Conservation (phyloP, 2,329 filamentous ascomycete genomes). For the Alternaria viburni region DNA sequence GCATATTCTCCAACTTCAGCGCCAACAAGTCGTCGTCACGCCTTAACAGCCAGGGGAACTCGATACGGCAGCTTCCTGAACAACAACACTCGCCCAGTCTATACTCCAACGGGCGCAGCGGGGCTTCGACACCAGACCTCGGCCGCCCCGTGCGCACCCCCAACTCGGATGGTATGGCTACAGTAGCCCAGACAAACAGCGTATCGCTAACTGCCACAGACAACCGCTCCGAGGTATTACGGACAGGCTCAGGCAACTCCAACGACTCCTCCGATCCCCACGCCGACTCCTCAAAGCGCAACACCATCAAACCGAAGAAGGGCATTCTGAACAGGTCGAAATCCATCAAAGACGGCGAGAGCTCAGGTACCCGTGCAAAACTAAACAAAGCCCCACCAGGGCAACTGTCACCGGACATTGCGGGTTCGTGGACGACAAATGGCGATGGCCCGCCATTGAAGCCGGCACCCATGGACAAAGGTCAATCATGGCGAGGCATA, state of each 20-base stretch:
- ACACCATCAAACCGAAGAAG: conserved; percentile 41
- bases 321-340: conserved; percentile 50
- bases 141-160: conserved; percentile 47
- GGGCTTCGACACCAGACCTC: conserved; percentile 58
- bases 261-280: conserved; percentile 29
- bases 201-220: conserved; percentile 27
- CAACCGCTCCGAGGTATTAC: conserved; percentile 39
- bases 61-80: conserved; percentile 43
- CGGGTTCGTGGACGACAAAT: conserved; percentile 38
- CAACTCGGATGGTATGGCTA: conserved; percentile 42
- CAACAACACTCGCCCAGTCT: conserved; percentile 37
- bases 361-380: conserved; percentile 30
- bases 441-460: conserved; percentile 58
- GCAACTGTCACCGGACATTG: conserved; percentile 38
- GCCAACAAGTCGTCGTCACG: conserved; percentile 56
- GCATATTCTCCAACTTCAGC: conserved; percentile 57
- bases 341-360: conserved; percentile 54
- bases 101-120: conserved; percentile 52
- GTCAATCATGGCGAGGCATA: conserved; percentile 69
- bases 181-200: background rate
- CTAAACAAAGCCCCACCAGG: conserved; percentile 42
- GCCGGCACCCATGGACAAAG: conserved; percentile 70
- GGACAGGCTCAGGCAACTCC: conserved; percentile 39
- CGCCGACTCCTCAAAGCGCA: conserved; percentile 30
- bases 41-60: conserved; percentile 45